Percentiles rank a stretch among this genome's conserved stretches.
phyloP scores from a whole-genome alignment of 192 early-diverging fungal genomes.

The Linnemannia hyalina region DNA sequence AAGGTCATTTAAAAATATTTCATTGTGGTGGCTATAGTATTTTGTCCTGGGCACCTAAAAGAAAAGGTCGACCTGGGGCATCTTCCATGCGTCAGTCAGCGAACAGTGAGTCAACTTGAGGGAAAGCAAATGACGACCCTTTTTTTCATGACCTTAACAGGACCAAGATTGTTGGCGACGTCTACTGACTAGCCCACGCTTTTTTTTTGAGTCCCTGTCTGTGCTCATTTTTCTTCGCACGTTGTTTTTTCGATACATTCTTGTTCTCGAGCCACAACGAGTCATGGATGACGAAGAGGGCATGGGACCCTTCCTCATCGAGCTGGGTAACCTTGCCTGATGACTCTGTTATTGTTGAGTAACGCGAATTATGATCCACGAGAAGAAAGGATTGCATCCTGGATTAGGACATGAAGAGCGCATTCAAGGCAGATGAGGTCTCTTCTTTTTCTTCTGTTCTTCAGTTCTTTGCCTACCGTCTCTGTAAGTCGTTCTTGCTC shows the following conservation, averaged over 20 bases:
- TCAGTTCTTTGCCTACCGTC: not conserved
- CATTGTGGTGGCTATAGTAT: not conserved
- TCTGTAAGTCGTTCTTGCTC: not conserved
- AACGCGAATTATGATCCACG: too few relatives aligned
- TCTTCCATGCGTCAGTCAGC: not conserved
- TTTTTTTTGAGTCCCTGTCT: not conserved
- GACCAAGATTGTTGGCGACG: not conserved
- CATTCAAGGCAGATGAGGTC: not conserved
- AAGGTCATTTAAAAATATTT: not conserved
- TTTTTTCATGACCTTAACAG: not conserved
- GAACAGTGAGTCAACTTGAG: not conserved
- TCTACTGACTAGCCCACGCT: not conserved
- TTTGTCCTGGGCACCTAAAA: not conserved
- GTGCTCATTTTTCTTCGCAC: conserved; percentile 5
- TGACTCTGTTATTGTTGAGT: not conserved
- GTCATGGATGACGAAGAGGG: not conserved
- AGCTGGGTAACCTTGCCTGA: not conserved
- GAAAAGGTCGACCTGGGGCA: not conserved
- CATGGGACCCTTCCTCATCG: not conserved
- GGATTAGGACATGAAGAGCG: not conserved
- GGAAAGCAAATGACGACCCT: not conserved
- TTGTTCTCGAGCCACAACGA: not conserved
- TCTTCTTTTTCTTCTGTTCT: not conserved
- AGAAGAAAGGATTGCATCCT: too few relatives aligned
- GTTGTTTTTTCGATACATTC: not conserved